phyloP scores from a whole-genome alignment of 495 filamentous ascomycete genomes.

The Penicillium lividum region DNA sequence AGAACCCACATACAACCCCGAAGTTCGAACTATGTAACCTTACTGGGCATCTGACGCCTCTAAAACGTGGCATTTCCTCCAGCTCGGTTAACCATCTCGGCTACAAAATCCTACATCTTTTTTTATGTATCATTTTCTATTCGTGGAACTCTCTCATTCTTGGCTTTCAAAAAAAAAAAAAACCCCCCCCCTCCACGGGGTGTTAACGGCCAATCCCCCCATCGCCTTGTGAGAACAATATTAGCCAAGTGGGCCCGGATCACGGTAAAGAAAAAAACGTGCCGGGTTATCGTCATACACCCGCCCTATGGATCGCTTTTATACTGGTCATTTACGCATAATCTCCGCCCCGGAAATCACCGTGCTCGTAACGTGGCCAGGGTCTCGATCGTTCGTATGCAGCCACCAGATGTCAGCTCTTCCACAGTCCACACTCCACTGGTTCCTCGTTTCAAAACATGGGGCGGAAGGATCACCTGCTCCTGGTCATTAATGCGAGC shows the following conservation, averaged over 20 bases:
- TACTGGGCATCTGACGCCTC: slow-evolving; percentile 21
- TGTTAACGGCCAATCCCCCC: slow-evolving; percentile 17
- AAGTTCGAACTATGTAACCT: slow-evolving; percentile 31
- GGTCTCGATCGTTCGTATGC: slow-evolving; percentile 22
- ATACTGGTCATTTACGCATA: slow-evolving; percentile 1
- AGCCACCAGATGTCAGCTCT: slow-evolving; percentile 21
- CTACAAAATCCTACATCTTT: slow-evolving; percentile 11
- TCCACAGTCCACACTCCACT: not conserved
- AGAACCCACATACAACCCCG: slow-evolving; percentile 11
- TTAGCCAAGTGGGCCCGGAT: slow-evolving; percentile 15
- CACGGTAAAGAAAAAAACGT: slow-evolving; percentile 14
- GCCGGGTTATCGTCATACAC: slow-evolving; percentile 20
- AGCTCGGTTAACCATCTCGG: slow-evolving; percentile 23
- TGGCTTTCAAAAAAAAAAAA: slow-evolving; percentile 19
- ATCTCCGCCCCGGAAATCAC: slow-evolving; percentile 19
- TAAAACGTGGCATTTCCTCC: slow-evolving; percentile 3
- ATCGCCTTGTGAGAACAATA: slow-evolving; percentile 9
- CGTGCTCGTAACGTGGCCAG: slow-evolving; percentile 15
- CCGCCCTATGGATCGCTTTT: slow-evolving; percentile 6
- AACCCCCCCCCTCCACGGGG: slow-evolving; percentile 6
- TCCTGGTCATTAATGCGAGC: slow-evolving; percentile 10
- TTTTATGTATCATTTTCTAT: not conserved
- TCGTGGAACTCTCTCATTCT: slow-evolving; percentile 9
- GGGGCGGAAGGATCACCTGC: slow-evolving; percentile 18
- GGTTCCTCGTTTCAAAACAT: slow-evolving; percentile 7